Evolutionary conservation across 2,329 filamentous ascomycete genomes (phyloP).

Genomic region (Penicillium sp.): DNA sequence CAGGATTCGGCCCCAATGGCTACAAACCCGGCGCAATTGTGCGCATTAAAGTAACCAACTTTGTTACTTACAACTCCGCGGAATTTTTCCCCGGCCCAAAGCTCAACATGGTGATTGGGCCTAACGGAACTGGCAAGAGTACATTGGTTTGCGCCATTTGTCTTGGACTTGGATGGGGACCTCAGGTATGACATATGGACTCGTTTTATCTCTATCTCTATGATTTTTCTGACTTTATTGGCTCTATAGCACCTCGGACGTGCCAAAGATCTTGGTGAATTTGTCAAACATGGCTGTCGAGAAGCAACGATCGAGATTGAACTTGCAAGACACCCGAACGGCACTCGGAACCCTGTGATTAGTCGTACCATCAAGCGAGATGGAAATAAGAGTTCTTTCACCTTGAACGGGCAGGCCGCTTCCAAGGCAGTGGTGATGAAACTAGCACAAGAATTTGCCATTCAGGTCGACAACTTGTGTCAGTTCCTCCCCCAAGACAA

Average conservation of each 20-base stretch:
- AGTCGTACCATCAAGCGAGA: slow-evolving; percentile 75
- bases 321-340: slow-evolving; percentile 63
- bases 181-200: slow-evolving; percentile 49
- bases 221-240: neutral
- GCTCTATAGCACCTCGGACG: slow-evolving; percentile 68
- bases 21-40: slow-evolving; percentile 76
- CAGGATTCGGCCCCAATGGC: slow-evolving; percentile 18
- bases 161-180: slow-evolving; percentile 80
- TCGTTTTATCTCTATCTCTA: neutral
- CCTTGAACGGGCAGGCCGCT: slow-evolving; percentile 66
- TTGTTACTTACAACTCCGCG: slow-evolving; percentile 90
- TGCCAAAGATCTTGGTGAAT: slow-evolving; percentile 80
- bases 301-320: slow-evolving; percentile 88
- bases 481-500: slow-evolving; percentile 96
- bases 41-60: slow-evolving; percentile 80
- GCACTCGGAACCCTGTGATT: slow-evolving; percentile 67
- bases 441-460: slow-evolving; percentile 71
- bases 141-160: slow-evolving; percentile 97
- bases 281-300: slow-evolving; percentile 83
- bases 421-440: slow-evolving; percentile 63
- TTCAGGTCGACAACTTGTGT: slow-evolving; percentile 96
- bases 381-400: slow-evolving; percentile 78
- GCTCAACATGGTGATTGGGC: slow-evolving; percentile 97
- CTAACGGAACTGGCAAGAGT: slow-evolving; percentile 98
- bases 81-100: slow-evolving; percentile 90